Percentiles rank a stretch among this genome's conserved stretches.
phyloP scores from a whole-genome alignment of 2,329 filamentous ascomycete species.

The Aphanocladium album region DNA sequence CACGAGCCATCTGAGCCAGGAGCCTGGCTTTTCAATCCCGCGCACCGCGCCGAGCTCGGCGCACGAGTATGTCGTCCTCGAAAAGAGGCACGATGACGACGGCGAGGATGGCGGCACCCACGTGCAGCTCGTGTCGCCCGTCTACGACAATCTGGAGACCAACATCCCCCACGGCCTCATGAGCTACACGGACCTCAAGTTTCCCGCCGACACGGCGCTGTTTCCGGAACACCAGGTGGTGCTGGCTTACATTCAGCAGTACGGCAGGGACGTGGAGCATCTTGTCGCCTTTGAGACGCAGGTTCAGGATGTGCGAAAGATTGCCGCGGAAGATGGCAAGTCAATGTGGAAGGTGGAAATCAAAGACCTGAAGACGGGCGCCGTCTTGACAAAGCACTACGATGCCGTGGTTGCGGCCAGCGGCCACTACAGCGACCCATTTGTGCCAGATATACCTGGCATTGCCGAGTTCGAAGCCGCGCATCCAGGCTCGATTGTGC shows the following conservation, averaged over 20 bases:
- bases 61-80: constrained; percentile 39
- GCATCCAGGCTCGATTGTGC: constrained; percentile 47
- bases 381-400: constrained; percentile 34
- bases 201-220: constrained; percentile 52
- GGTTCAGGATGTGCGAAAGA: constrained; percentile 42
- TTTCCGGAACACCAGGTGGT: constrained; percentile 64
- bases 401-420: constrained; percentile 60
- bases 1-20: constrained; percentile 39
- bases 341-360: constrained; percentile 45
- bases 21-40: constrained; percentile 25
- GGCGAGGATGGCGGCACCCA: neutral
- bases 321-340: constrained; percentile 15
- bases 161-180: constrained; percentile 72
- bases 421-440: constrained; percentile 58
- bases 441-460: constrained; percentile 52
- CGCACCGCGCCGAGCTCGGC: constrained; percentile 25
- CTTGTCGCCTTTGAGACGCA: constrained; percentile 59
- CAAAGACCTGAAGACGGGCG: constrained; percentile 24
- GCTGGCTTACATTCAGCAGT: constrained; percentile 59
- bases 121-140: constrained; percentile 58
- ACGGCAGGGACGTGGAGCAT: constrained; percentile 54
- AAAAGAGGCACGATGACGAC: constrained; percentile 22
- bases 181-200: constrained; percentile 60
- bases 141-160: constrained; percentile 67
- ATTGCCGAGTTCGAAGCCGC: constrained; percentile 46